Base-by-base conservation (phyloP, 2,329 filamentous ascomycete genomes). In the Xenosphaeropsis pyriputrescens region DNA sequence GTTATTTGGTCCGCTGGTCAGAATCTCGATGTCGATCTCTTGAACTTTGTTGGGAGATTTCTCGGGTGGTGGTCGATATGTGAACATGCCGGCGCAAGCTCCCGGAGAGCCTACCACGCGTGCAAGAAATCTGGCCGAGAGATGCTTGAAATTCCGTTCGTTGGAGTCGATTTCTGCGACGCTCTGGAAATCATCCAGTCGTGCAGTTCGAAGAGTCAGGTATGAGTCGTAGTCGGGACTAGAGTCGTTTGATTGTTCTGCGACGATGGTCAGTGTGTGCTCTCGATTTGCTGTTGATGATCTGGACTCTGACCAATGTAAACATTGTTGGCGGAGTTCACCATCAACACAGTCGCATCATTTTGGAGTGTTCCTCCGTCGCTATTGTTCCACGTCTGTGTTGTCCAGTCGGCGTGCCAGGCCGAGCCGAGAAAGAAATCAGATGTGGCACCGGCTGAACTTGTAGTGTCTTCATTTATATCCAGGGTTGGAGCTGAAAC, bases 1-100 rank as follows among this genome's bases (percentile, higher is more conserved):
- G 19, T 53, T 43, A 17, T 45, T 32, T 0, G 51, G 50, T 8
- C 44, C 50, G 2, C 35, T 26, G 6, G 51, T 55, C 3, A 55
- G 44, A 34, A 55, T 53, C 32, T 55, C 52, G 8, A 55, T 54
- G 29, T 55, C 52, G 18, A 50, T 44, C 47, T 55, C 52, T 41
- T 54, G 49, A 1, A 54, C 44, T 2, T 34, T 30, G 2, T 39
- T 18, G 2, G 46, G 35, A 5, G 37, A 32, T 17, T 39, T 33
- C 17, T 35, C 33, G 14, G 18, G 12, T 5, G 33, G 30, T 6
- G 13, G 17, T 5, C 47, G 44, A 35, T 54, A 55, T 6, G 52
- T 55, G 40, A 55, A 55, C 8, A 53, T 44, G 4, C 51, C 52
- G 4, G 52, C 50, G 34, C 49, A 52, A 12, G 52, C 52, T 5